These are phyloP conservation scores for Senna tora DNA, from an alignment of 306 rosid species.

Conservation along the genomic window DNA sequence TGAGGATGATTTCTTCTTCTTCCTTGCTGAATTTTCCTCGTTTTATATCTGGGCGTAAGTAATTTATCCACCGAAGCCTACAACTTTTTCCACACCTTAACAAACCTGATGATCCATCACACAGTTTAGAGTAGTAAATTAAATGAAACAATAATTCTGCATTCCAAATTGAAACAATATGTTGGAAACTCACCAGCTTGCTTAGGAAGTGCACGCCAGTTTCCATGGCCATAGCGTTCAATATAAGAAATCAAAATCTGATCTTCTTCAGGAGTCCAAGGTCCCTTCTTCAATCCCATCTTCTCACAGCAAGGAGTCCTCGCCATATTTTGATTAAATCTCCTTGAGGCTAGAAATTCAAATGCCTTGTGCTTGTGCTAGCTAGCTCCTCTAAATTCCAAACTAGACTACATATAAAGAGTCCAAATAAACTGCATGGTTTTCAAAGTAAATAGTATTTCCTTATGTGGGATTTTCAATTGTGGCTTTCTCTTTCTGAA, in stretches of 20 bases:
- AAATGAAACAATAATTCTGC: neutral
- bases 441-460: constrained; percentile 31
- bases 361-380: constrained; percentile 5
- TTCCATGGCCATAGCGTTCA: constrained; percentile 67
- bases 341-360: too few species aligned
- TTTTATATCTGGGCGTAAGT: constrained; percentile 85
- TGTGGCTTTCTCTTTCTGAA: constrained; percentile 14
- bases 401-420: neutral
- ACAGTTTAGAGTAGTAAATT: constrained; percentile 8
- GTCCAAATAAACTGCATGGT: constrained; percentile 31
- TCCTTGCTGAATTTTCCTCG: constrained; percentile 85
- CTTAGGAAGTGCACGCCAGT: constrained; percentile 98
- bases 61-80: constrained; percentile 93
- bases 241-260: constrained; percentile 61
- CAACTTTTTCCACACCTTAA: constrained; percentile 98
- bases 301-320: constrained; percentile 91
- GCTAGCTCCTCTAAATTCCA: neutral
- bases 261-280: constrained; percentile 93
- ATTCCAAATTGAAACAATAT: too few species aligned
- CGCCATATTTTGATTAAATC: constrained; percentile 58
- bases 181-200: constrained; percentile 64
- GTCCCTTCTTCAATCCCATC: constrained; percentile 91
- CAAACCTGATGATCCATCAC: constrained; percentile 62
- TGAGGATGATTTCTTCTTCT: constrained; percentile 74
- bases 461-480: constrained; percentile 1